A percentile compares a stretch with the other conserved stretches of the same genome.
Evolutionary conservation across 2,329 filamentous ascomycete species (phyloP).

Genomic region (Penicillium aurantiogriseum): DNA sequence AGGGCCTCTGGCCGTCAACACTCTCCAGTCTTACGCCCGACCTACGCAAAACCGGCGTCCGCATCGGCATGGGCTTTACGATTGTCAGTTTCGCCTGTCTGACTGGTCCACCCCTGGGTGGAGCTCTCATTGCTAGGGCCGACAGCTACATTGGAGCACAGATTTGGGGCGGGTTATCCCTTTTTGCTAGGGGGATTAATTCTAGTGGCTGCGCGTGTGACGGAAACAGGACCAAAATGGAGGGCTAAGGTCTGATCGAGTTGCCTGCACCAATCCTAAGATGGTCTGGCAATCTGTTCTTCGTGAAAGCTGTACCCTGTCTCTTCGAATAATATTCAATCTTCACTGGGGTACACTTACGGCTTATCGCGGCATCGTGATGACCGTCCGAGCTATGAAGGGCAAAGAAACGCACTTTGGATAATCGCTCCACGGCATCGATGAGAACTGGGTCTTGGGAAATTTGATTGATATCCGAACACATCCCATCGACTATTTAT

Average conservation of each 20-base stretch:
- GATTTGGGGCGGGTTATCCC: constrained; percentile 40
- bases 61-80: constrained; percentile 42
- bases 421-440: constrained; percentile 1
- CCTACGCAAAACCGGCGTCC: constrained; percentile 12
- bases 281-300: background rate
- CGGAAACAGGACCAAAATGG: constrained; percentile 7
- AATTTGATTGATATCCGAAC: no score
- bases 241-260: constrained; percentile 9
- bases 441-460: no score
- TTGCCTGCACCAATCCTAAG: background rate
- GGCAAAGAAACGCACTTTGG: constrained; percentile 6
- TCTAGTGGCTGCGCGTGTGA: constrained; percentile 10
- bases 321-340: no score
- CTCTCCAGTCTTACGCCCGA: constrained; percentile 14
- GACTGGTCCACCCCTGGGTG: constrained; percentile 49
- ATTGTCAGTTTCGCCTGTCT: constrained; percentile 47
- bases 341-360: no score
- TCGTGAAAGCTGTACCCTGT: background rate
- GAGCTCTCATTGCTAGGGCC: constrained; percentile 45
- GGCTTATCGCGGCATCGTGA: constrained; percentile 4
- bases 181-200: constrained; percentile 14
- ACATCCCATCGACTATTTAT: no score
- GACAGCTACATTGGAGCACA: constrained; percentile 48
- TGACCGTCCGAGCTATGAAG: constrained; percentile 4
- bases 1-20: constrained; percentile 15